Base-by-base conservation (phyloP, 495 filamentous ascomycete genomes). In the Annulohypoxylon moriforme region DNA sequence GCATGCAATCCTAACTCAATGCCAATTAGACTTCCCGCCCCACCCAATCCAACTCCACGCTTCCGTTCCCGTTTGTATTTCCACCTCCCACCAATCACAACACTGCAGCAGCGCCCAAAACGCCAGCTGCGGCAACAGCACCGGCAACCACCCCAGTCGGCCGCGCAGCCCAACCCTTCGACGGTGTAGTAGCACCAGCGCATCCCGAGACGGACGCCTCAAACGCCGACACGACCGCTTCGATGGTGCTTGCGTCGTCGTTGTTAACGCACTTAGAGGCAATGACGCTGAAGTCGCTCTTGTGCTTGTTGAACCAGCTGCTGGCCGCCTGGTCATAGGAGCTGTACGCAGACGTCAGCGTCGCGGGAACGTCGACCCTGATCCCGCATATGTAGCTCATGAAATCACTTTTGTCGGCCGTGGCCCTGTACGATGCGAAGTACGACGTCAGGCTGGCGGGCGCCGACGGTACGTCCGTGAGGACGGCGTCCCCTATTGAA, bases 241-340 rank as follows among this genome's bases (percentile, higher is more conserved):
- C 4, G 31, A 67, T 31, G 4, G 33, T 18, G n/a, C 25, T 36
- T 34, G 33, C 71, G 47, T 49, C 13, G 9, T 61, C 36, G 22
- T 8, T 10, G 50, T 5, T 60, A 14, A 8, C 49, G 42, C 71
- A 73, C 47, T 57, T 20, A 20, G 65, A 60, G 20, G 40, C 56
- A 38, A 65, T 11, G 7, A 3, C 61, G 1, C 25, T 9, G 33
- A 73, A 20, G 3, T 69, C 49, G 66, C 64, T 65, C 42, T 38
- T 69, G 50, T 73, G 61, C 61, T 61, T 29, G 61, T 1, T 53
- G 57, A 66, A 31, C 71, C 71, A 73, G 61, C 61, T 66, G 56
- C 65, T 69, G 10, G 60, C 71, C 14, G 31, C 31, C 56, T 66
- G 36, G 47, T 73, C 61, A 61, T 69, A 73, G 24, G 64, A 65